These are phyloP conservation scores for Tuctoria greenei DNA, from an alignment of 176 grass and related monocot species.

Conservation along the genomic window DNA sequence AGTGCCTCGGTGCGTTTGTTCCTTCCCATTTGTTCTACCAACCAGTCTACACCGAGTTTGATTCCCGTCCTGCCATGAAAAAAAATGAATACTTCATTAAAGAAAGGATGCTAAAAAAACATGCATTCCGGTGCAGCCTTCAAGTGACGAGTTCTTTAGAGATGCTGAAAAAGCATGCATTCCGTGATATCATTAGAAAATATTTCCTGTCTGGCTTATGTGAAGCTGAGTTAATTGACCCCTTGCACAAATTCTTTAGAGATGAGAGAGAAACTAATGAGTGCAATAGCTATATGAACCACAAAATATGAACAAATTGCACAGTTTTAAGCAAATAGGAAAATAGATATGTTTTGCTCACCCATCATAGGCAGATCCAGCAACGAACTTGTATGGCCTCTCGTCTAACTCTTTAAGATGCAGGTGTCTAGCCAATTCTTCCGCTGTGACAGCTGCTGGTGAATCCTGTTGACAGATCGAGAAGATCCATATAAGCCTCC, in stretches of 20 bases:
- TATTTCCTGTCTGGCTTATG: conserved; percentile 9
- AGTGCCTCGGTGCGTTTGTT: conserved; percentile 74
- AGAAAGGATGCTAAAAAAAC: neutral
- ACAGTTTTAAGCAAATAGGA: conserved; percentile 14
- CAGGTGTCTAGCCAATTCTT: conserved; percentile 80
- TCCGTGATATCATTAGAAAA: neutral
- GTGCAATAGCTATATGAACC: neutral
- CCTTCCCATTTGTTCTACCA: conserved; percentile 79
- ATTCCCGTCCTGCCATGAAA: conserved; percentile 71
- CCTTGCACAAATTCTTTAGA: neutral
- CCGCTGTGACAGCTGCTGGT: conserved; percentile 64
- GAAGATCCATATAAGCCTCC: conserved; percentile 3
- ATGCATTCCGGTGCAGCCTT: neutral
- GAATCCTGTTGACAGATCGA: conserved; percentile 65
- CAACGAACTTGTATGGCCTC: conserved; percentile 68
- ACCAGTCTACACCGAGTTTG: conserved; percentile 81
- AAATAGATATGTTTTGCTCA: conserved; percentile 45
- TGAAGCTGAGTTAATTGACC: neutral
- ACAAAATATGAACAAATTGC: conserved; percentile 12
- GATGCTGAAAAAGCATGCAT: neutral
- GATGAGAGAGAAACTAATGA: neutral
- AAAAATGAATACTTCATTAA: conserved; percentile 23
- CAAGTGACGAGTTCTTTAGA: neutral
- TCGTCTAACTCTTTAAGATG: conserved; percentile 90
- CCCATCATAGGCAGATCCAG: conserved; percentile 91